Evolutionary conservation across 2,329 filamentous ascomycete species (phyloP).

Genomic region (Colletotrichum sp.): DNA sequence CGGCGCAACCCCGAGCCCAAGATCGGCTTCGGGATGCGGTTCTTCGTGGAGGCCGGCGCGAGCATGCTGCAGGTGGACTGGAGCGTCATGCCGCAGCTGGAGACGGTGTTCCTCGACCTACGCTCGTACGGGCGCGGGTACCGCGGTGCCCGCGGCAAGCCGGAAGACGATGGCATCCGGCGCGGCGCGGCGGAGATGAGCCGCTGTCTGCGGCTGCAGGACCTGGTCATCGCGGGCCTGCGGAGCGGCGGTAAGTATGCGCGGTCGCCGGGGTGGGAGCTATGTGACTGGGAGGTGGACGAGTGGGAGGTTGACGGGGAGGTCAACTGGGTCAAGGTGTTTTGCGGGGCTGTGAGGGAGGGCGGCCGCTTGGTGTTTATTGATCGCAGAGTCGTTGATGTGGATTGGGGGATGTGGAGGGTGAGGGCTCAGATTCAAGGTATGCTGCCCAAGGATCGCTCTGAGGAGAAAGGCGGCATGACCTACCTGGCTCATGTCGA

Average conservation of each 20-base stretch:
- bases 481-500: conserved; percentile 2
- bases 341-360: conserved; percentile 8
- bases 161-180: neutral
- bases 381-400: neutral
- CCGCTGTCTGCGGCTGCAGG: neutral
- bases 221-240: conserved; percentile 6
- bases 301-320: neutral
- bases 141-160: neutral
- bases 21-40: neutral
- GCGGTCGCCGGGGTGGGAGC: neutral
- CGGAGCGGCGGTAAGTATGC: neutral
- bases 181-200: conserved; percentile 3
- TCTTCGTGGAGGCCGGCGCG: neutral
- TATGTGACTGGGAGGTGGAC: neutral
- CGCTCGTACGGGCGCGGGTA: neutral
- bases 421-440: neutral
- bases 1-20: neutral
- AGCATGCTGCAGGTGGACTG: neutral
- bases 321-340: conserved; percentile 19
- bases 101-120: conserved; percentile 16
- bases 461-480: neutral
- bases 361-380: conserved; percentile 12
- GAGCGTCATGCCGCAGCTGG: conserved; percentile 2
- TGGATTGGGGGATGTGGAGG: conserved; percentile 8
- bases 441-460: neutral